Percentiles rank a stretch among this genome's conserved stretches.
phyloP scores from a whole-genome alignment of 305 asterid genomes.

The Withania somnifera region DNA sequence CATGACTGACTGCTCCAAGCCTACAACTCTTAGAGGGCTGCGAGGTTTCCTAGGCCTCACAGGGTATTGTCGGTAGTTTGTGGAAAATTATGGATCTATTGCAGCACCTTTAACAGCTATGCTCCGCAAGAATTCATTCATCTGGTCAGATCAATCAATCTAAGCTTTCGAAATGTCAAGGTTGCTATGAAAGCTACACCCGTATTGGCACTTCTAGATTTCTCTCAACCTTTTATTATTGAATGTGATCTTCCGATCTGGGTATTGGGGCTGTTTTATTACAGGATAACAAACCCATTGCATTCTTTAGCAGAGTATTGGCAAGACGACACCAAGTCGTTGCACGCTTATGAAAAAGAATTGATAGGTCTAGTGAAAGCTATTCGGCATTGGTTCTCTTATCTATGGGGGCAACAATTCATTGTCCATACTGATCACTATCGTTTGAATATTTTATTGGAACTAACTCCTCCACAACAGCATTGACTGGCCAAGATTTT shows the following conservation, averaged over 20 bases:
- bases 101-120: neutral
- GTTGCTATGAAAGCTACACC: neutral
- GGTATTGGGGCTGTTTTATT: neutral
- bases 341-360: neutral
- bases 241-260: neutral
- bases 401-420: neutral
- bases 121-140: too few relatives aligned
- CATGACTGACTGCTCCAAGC: neutral
- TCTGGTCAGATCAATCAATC: neutral
- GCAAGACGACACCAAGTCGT: neutral
- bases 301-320: neutral
- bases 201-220: neutral
- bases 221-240: neutral
- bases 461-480: neutral
- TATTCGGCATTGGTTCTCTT: neutral
- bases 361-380: neutral
- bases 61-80: neutral
- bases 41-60: neutral
- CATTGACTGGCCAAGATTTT: neutral
- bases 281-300: neutral
- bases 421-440: neutral
- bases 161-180: neutral
- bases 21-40: neutral
- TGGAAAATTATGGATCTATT: neutral
- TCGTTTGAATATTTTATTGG: neutral